phyloP scores from a whole-genome alignment of 2,329 filamentous ascomycete species.

The Apiospora phragmitis region DNA sequence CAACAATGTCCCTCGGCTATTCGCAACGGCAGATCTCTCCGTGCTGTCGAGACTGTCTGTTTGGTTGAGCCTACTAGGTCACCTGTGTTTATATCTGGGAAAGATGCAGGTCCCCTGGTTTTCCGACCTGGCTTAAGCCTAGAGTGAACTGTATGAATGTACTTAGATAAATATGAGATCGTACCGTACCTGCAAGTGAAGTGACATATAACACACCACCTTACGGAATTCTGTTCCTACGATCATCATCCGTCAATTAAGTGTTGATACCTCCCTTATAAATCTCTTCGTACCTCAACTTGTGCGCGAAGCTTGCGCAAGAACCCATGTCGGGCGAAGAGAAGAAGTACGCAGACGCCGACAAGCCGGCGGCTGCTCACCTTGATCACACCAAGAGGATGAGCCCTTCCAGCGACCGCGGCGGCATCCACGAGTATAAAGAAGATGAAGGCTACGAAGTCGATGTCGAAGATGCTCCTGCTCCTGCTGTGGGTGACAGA shows the following conservation, averaged over 20 bases:
- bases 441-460: conserved; percentile 40
- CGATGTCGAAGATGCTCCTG: conserved; percentile 30
- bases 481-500: conserved; percentile 21
- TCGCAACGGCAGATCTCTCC: not conserved
- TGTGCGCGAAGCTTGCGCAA: not conserved
- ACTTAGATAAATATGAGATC: not conserved
- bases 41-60: not conserved
- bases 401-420: not conserved
- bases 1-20: not conserved
- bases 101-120: not conserved
- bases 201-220: not conserved
- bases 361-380: not conserved
- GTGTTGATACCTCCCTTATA: not conserved
- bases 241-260: not conserved
- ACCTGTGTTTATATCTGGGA: not conserved
- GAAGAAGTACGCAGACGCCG: not conserved
- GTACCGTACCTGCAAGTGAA: not conserved
- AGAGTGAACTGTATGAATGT: not conserved
- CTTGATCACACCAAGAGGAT: not conserved
- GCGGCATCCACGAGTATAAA: conserved; percentile 34
- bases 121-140: not conserved
- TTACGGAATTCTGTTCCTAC: not conserved
- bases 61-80: not conserved
- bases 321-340: not conserved
- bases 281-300: not conserved